These are phyloP conservation scores for Neonectria neomacrospora DNA, from an alignment of 2,329 filamentous ascomycete species.

Conservation along the genomic window DNA sequence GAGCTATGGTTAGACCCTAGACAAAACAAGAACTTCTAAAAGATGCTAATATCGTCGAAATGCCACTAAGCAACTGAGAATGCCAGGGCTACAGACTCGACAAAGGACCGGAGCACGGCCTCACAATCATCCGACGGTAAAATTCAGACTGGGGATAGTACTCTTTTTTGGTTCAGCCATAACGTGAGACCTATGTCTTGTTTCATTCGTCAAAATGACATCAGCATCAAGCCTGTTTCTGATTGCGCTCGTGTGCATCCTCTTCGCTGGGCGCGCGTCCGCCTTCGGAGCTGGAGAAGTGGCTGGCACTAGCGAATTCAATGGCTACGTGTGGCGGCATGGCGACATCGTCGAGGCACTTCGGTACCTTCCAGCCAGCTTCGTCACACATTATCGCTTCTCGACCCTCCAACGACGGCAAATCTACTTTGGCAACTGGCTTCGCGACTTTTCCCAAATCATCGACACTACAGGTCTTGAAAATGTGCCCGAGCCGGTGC, in stretches of 20 bases:
- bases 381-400: constrained; percentile 52
- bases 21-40: too few relatives aligned
- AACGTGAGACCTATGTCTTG: too few relatives aligned
- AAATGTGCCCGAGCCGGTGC: constrained; percentile 43
- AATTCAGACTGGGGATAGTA: too few relatives aligned
- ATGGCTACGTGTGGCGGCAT: constrained; percentile 55
- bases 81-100: too few relatives aligned
- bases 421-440: constrained; percentile 52
- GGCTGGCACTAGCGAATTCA: constrained; percentile 51
- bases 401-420: constrained; percentile 53
- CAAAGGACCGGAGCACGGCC: too few relatives aligned
- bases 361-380: constrained; percentile 50
- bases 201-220: constrained; percentile 25
- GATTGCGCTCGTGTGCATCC: constrained; percentile 39
- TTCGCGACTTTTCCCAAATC: constrained; percentile 82
- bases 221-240: constrained; percentile 32
- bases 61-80: too few relatives aligned
- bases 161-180: too few relatives aligned
- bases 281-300: constrained; percentile 55
- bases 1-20: too few relatives aligned
- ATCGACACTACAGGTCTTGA: constrained; percentile 68
- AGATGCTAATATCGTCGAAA: too few relatives aligned
- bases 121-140: too few relatives aligned
- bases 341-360: constrained; percentile 54
- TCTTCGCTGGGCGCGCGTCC: constrained; percentile 45